Evolutionary conservation across 2,329 filamentous ascomycete genomes (phyloP), one percentile per base, ranked within the genome.

Genomic region (Fusarium begoniae): DNA sequence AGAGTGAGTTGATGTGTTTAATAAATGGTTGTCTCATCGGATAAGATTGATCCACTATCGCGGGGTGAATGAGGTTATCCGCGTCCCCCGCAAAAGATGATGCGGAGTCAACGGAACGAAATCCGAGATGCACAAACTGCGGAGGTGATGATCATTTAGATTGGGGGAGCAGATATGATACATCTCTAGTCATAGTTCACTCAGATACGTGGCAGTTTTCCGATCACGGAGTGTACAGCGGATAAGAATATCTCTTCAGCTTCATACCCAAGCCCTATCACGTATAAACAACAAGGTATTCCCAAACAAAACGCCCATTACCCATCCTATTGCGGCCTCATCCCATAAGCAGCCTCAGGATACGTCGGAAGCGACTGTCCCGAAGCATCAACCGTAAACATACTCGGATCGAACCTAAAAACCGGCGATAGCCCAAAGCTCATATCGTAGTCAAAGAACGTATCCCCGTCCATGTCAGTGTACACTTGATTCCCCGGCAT

Each of bases 381-480:
- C 40, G 76, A 75, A 11, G 69, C 74, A 26, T 78, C 77, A 44
- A 78, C 67, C 18, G 75, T 67, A 44, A 79, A 76, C 75, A 79
- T 77, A 43, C 64, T 73, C 9, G 77, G 66, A 43, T 79, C 77
- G n/a, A 79, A 79, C 24, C 74, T 68, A 45, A 79, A 79, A 37
- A 79, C 77, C 9, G 77, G 77, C 20, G 77, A 79, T 2, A 79
- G 68, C 8, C 77, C 77, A 71, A 79, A 79, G 41, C 77, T 79
- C 77, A 79, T 79, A 12, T 78, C 77, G n/a, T 79, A 79, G 37
- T 79, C 77, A 24, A 79, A 79, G 40, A 79, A 79, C 40, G 76
- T 67, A 37, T 79, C 77, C 0, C 77, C 76, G 8, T 78, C 77
- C 57, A 79, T 69, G 10, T 78, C 77, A 22, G 75, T 73, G 17